Base-by-base conservation (phyloP, 2,329 filamentous ascomycete genomes). In the Penicillium brevicompactum region DNA sequence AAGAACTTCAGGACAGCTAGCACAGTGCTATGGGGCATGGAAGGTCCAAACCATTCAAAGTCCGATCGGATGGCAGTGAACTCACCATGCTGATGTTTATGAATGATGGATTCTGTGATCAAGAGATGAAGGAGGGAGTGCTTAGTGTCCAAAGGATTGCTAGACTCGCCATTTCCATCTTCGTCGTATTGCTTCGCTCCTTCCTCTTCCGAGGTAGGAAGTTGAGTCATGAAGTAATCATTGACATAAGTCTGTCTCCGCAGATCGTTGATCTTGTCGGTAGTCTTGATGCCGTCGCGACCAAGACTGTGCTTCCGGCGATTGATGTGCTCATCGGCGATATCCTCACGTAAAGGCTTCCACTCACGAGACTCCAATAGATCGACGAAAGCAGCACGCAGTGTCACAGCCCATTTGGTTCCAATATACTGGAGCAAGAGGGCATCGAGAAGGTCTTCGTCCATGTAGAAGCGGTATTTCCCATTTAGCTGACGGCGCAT, bases 21-120 rank as follows among this genome's bases (percentile, higher is more conserved):
- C 16, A 88, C 79, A 0, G 85, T 86, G 27, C 79, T 69, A 62
- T 90, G 87, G 2, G 85, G 78, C 13, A 87, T 71, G 4, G 80
- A 80, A 0, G 84, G 80, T 0, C 82, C 81, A 55, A 86, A 84
- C 74, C 80, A 84, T 43, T 80, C 75, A 59, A 87, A 85, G 62
- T 86, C 83, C 0, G 82, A 83, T 11, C 82, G 78, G 38, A 87
- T 70, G 2, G 84, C 79, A 1, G 81, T 81, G 48, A 84, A 77
- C 18, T 81, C 73, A 9, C 77, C 76, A 41, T 79, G 74, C 1
- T 82, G 61, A 18, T 75, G 70, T 24, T 72, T 79, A 55, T 80
- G 76, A 34, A 87, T 61, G 34, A 84, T 68, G 13, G 84, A 77
- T 61, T 86, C 83, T 7, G 83, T 79, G 27, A 83, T 78, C 5